phyloP scores from a whole-genome alignment of 805 yeast species.

The Naumovozyma castellii region DNA sequence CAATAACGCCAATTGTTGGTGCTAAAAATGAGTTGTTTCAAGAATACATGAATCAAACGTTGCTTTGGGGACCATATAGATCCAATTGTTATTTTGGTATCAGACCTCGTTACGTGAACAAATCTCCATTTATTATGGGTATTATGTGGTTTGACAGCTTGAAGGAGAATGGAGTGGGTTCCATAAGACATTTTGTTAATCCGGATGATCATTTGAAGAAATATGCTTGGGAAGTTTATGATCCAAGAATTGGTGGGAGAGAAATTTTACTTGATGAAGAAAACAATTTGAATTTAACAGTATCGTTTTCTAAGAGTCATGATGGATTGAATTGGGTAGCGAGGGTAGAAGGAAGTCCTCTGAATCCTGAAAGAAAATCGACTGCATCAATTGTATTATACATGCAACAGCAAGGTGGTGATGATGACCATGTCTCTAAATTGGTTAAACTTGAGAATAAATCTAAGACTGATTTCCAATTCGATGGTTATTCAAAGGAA shows the following conservation, averaged over 20 bases:
- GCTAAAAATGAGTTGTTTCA: slow-evolving; percentile 15
- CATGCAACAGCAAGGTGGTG: slow-evolving; percentile 62
- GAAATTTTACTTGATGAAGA: slow-evolving; percentile 64
- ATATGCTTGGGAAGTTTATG: slow-evolving; percentile 83
- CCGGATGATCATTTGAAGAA: slow-evolving; percentile 59
- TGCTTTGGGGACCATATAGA: slow-evolving; percentile 90
- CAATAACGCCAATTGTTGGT: neutral
- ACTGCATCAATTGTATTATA: slow-evolving; percentile 67
- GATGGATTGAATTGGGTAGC: slow-evolving; percentile 76
- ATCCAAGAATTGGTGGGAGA: slow-evolving; percentile 79
- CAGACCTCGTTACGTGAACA: slow-evolving; percentile 47
- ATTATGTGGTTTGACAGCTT: slow-evolving; percentile 80
- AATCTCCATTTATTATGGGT: slow-evolving; percentile 66
- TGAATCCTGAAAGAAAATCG: slow-evolving; percentile 37
- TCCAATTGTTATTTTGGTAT: slow-evolving; percentile 81
- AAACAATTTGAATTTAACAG: slow-evolving; percentile 50
- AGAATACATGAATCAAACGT: slow-evolving; percentile 37
- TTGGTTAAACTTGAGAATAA: slow-evolving; percentile 10
- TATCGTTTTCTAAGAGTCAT: slow-evolving; percentile 65
- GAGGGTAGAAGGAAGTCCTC: slow-evolving; percentile 58
- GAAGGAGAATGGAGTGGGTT: slow-evolving; percentile 40
- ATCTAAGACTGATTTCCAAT: slow-evolving; percentile 17
- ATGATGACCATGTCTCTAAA: slow-evolving; percentile 22
- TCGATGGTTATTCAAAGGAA: slow-evolving; percentile 50
- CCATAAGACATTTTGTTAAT: slow-evolving; percentile 66